Percentiles rank a stretch among this genome's conserved stretches.
Evolutionary conservation across 1,284 basidiomycete genomes (phyloP).

Genomic region (Mycosarcoma mackinlayi): DNA sequence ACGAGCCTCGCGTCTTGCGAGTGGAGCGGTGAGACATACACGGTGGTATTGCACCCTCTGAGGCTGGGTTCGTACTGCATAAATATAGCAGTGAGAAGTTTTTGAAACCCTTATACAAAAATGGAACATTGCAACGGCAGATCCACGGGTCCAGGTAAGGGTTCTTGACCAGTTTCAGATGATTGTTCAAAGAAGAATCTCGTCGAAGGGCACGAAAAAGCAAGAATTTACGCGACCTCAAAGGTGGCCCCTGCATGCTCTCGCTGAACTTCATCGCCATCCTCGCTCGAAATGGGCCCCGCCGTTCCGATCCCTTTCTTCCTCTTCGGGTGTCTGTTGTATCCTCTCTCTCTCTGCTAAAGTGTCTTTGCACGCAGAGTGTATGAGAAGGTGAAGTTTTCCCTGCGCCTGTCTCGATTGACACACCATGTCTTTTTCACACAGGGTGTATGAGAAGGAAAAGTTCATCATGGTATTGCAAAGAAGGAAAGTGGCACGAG

Average conservation of each 20-base stretch:
- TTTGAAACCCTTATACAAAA: too few species aligned
- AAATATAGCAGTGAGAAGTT: too few species aligned
- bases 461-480: constrained; percentile 39
- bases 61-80: too few species aligned
- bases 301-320: too few species aligned
- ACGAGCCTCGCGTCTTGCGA: neutral
- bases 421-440: neutral
- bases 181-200: constrained; percentile 12
- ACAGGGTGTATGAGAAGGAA: constrained; percentile 1
- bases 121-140: too few species aligned
- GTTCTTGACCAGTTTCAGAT: constrained; percentile 10
- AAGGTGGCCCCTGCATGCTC: constrained; percentile 32
- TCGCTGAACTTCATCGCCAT: constrained; percentile 2
- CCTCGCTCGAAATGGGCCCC: neutral
- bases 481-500: neutral
- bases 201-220: neutral
- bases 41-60: too few species aligned
- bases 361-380: neutral
- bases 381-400: constrained; percentile 15
- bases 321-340: too few species aligned
- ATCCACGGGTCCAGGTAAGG: constrained; percentile 20
- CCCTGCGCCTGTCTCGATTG: too few species aligned
- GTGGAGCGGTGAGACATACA: neutral
- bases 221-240: too few species aligned
- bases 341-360: too few species aligned